Base-by-base conservation (phyloP, 2,329 filamentous ascomycete genomes). In the Myriosclerotinia scirpicola region DNA sequence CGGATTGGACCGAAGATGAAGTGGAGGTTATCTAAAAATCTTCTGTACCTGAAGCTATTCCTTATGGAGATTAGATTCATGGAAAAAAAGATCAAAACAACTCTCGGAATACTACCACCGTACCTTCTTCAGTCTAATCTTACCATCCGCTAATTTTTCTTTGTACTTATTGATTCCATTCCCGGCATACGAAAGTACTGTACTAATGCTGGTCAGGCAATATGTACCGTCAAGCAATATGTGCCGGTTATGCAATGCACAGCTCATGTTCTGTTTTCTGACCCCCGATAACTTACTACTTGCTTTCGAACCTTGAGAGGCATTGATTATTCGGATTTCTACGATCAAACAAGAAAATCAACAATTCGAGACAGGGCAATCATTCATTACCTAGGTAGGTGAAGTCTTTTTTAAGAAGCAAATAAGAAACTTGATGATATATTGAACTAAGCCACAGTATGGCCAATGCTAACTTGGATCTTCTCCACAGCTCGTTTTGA, bases 31-130 rank as follows among this genome's bases (percentile, higher is more conserved):
- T 42, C 38, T 36, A 53, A 59, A 60, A 53, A 12, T 15, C 9
- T 22, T 34, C 36, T 60, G 63, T 65, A 44, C 63, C 63, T 65
- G 54, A 53, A 65, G 46, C 63, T 59, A 65, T 60, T 52, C 54
- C 63, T 60, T 2, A 52, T 53, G 36, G 54, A 42, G 54, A 52
- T 44, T 44, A 44, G 56, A 38, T 60, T 40, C 38, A 26, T 54
- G 44, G 42, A 5, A 34, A 5, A 56, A 50, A 42, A 48, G 34
- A 59, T 50, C 38, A n/a, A 60, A 38, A 50, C 12, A 36, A 52
- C 12, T 52, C 54, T 44, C 54, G 63, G 46, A 44, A 60, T 60
- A 40, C 62, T 34, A 34, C 30, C 30, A 34, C 20, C 4, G 6
- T 52, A 60, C 56, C 55, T 36, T 56, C 26, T 36, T 55, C 40